Evolutionary conservation across 805 yeast species (phyloP), one percentile per base, ranked within the genome.

Genomic region (Priceomyces fermenticarens): DNA sequence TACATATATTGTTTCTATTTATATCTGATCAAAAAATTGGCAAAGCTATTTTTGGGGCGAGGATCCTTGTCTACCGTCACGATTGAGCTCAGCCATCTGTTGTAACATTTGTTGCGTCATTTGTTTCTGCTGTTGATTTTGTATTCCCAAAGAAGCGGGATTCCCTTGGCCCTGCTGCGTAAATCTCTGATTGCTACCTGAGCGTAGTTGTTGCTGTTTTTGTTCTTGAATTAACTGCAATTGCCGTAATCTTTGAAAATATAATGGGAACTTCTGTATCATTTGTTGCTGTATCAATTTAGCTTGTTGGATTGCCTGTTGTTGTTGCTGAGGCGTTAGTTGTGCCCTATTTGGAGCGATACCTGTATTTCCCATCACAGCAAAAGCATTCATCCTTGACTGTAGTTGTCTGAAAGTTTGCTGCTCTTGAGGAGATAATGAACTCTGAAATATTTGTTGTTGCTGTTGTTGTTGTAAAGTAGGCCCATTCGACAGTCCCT

Each of bases 401-500:
- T 70, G 75, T 40, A 65, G 49, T 36, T 68, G 73, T 42, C 66
- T 60, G 56, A 66, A 70, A 4, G 57, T 48, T 36, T 63, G 70
- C 41, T 70, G 75, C 42, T 70, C 75, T 40, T 67, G 68, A 1
- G 72, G 66, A 3, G 66, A 51, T 35, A 70, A 57, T 9, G 70
- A 53, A 43, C 49, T 61, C 38, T 66, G 73, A 63, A 70, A 69
- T n/a, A 70, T 63, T 43, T 70, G 74, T 47, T 70, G 74, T 39
- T 70, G 74, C 38, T 68, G 73, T 39, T 54, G 61, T 30, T 53
- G 63, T 16, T 48, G 57, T 35, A 46, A 55, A 23, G 51, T 49
- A 27, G 44, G 44, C 27, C 41, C 39, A 12, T n/a, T 27, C 2
- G 39, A 17, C 35, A 25, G 39, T 31, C 31, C 37, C 20, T 38